Evolutionary conservation across 345 rosid genomes (phyloP).

Genomic region (Arabidopsis thaliana): TAIR10.1 NC_003070.9:30142501-30143000

Average conservation of each 20-base stretch:
- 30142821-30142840: neutral
- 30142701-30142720: constrained; percentile 22
- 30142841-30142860: constrained; percentile 42
- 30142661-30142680: constrained; percentile 24
- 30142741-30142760: constrained; percentile 42
- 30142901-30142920: constrained; percentile 18
- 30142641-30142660: constrained; percentile 18
- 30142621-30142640: constrained; percentile 30
- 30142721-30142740: constrained; percentile 8
- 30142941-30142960: constrained; percentile 28
- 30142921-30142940: constrained; percentile 37
- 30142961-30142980: constrained; percentile 8
- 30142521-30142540: constrained; percentile 16
- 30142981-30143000: constrained; percentile 25
- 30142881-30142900: constrained; percentile 30
- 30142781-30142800: constrained; percentile 3
- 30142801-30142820: constrained; percentile 24
- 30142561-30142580: neutral
- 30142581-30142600: constrained; percentile 34
- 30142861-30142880: constrained; percentile 41
- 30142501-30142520: constrained; percentile 1
- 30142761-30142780: constrained; percentile 29
- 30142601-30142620: constrained; percentile 10
- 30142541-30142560: neutral
- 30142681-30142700: constrained; percentile 21